Base-by-base conservation (phyloP, 306 rosid genomes). In the Prunus mira region DNA sequence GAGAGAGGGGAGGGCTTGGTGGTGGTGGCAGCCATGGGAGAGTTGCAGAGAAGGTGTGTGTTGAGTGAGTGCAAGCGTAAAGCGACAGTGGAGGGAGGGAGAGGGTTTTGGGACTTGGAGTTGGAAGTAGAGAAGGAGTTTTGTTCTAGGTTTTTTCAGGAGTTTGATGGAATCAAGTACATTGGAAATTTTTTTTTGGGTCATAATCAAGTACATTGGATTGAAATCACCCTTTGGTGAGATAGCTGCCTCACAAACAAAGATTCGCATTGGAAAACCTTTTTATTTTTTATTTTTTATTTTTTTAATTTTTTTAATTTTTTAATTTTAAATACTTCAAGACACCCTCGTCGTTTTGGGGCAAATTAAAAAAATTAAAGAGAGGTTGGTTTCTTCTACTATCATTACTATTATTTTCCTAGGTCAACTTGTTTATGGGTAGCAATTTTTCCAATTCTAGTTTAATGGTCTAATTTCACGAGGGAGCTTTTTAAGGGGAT, bases 1-100 rank as follows among this genome's bases (percentile, higher is more conserved):
- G 90, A 74, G 22, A 87, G 12, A 51, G 81, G 67, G 32, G 78
- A 76, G 63, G 86, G 64, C 45, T 76, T 78, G 32, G 85, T 8
- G 67, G 67, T 30, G 46, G 87, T 6, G 25, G 86, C 76, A 24
- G 86, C 87, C 89, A 81, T 83, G 71, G 76, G 52, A 70, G 63
- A 19, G 28, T 52, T 69, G 58, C 24, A 49, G 73, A 69, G 45
- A 49, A 49, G 25, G 41, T 38, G 25, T 6, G 47, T 22, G 50
- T 28, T 19, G 3, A 27, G 7, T 18, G 4, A 4, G 69, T 32
- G 69, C n/a, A 18, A 9, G 12, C 18, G 28, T 54, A 51, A 70
- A 28, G 62, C 30, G 30, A 51, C 74, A 30, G 30, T 5, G 63
- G n/a, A 50, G 65, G 15, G 63, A 67, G 43, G 43, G 43, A 38